phyloP scores from a whole-genome alignment of 1,139 yeast genomes.

The Arxiozyma telluris region DNA sequence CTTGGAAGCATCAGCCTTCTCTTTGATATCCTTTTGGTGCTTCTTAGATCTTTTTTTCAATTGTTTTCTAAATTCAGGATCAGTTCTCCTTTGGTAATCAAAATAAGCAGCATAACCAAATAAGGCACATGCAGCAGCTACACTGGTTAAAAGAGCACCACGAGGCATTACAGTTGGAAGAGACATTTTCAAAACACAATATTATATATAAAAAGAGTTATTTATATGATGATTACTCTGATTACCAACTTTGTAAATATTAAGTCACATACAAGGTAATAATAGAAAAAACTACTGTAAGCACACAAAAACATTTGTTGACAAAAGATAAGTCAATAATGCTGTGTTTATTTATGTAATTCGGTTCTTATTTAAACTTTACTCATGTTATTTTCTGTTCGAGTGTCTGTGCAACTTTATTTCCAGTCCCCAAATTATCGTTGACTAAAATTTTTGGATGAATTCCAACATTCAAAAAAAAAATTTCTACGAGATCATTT shows the following conservation, averaged over 20 bases:
- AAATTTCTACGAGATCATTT: not conserved
- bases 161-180: constrained; percentile 15
- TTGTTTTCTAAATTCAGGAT: constrained; percentile 68
- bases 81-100: constrained; percentile 83
- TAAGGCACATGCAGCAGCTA: constrained; percentile 45
- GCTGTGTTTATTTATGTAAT: not conserved
- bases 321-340: no score
- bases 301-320: no score
- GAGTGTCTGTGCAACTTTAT: not conserved
- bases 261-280: no score
- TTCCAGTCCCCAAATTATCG: not conserved
- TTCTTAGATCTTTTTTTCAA: constrained; percentile 55
- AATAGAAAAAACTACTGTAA: no score
- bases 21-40: constrained; percentile 49
- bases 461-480: not conserved
- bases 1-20: constrained; percentile 50
- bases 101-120: constrained; percentile 80
- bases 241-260: no score
- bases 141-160: constrained; percentile 38
- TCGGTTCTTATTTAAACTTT: no score
- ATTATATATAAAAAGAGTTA: no score
- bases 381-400: not conserved
- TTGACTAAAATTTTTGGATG: not conserved
- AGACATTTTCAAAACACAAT: constrained; percentile 14
- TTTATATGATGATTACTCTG: not conserved